Base-by-base conservation (phyloP, 176 grass and related monocot genomes). In the Dactylis glomerata region DNA sequence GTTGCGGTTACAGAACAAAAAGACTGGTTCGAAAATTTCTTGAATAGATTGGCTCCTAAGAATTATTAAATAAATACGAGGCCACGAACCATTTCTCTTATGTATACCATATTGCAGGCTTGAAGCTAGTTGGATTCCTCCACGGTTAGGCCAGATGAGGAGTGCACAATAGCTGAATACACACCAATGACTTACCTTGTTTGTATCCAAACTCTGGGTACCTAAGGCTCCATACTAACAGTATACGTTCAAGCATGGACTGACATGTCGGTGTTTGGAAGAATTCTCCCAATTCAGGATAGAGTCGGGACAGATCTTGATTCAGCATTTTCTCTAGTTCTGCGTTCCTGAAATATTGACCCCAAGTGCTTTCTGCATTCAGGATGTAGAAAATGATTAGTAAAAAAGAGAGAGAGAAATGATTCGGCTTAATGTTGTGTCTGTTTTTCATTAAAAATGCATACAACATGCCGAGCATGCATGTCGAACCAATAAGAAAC, bases 271-370 rank as follows among this genome's bases (percentile, higher is more conserved):
- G 73, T 82, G 92, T 95, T 76, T 94, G 93, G 71, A 99, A 99
- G 85, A 93, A 99, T 64, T 85, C 84, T 22, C 86, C 96, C 26
- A 89, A 67, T 90, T 96, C 96, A 70, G 96, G 96, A 83, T 99
- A 96, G 38, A 99, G 82, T 27, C 93, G 77, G 41, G 93, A 94
- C 40, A 99, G 75, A 89, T 99, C 96, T 79, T 99, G 93, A 63
- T 99, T 93, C 66, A 99, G 84, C 86, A 90, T 93, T 92, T 86
- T 99, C 69, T 99, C 96, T 75, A 96, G 85, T 86, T 99, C 96
- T 1, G 93, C 96, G 83, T 99, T 96, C 74, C 79, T 89, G 86
- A 99, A 99, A 89, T 89, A 99, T 30, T 91, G 96, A 76, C 91
- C 93, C 96, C 96, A 96, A 11, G 91, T 94, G 96, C 96, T 98